Evolutionary conservation across 1,284 basidiomycete genomes (phyloP).

Genomic region (Ceratobasidium papillatum): DNA sequence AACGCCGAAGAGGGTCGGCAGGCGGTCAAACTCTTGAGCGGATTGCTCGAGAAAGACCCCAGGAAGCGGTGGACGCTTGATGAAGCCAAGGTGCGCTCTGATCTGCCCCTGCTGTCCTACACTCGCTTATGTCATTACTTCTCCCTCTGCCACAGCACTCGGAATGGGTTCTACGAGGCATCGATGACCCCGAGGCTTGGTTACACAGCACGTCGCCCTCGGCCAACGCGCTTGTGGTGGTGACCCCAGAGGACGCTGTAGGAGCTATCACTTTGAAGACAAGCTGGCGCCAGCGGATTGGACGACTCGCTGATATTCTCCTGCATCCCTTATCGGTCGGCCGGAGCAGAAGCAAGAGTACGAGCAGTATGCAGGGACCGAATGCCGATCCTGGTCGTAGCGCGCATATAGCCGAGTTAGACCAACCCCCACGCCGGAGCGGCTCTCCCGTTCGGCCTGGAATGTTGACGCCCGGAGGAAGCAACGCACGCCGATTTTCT

Average conservation of each 20-base stretch:
- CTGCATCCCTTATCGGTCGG: conserved; percentile 39
- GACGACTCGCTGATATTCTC: conserved; percentile 25
- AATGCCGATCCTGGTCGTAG: conserved; percentile 20
- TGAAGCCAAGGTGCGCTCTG: conserved; percentile 78
- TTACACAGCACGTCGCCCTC: conserved; percentile 75
- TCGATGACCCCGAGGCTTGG: conserved; percentile 80
- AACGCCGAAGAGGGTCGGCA: conserved; percentile 59
- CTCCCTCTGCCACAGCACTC: conserved; percentile 57
- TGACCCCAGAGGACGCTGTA: conserved; percentile 83
- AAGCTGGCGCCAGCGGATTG: conserved; percentile 36
- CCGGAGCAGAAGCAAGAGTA: conserved; percentile 43
- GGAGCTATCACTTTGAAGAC: conserved; percentile 59
- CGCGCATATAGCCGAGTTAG: conserved; percentile 39
- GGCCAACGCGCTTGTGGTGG: conserved; percentile 66
- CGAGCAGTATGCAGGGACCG: conserved; percentile 42
- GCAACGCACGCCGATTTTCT: conserved; percentile 28
- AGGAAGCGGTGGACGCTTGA: conserved; percentile 81
- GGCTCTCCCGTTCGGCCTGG: conserved; percentile 34
- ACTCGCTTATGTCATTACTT: conserved; percentile 40
- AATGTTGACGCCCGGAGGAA: conserved; percentile 20
- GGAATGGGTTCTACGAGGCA: conserved; percentile 81
- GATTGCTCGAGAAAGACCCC: conserved; percentile 86
- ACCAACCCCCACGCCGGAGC: conserved; percentile 36
- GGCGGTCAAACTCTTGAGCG: conserved; percentile 76
- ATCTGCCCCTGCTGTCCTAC: neutral